These are phyloP conservation scores for Cubamyces lactineus DNA, from an alignment of 768 basidiomycete genomes.

Conservation along the genomic window DNA sequence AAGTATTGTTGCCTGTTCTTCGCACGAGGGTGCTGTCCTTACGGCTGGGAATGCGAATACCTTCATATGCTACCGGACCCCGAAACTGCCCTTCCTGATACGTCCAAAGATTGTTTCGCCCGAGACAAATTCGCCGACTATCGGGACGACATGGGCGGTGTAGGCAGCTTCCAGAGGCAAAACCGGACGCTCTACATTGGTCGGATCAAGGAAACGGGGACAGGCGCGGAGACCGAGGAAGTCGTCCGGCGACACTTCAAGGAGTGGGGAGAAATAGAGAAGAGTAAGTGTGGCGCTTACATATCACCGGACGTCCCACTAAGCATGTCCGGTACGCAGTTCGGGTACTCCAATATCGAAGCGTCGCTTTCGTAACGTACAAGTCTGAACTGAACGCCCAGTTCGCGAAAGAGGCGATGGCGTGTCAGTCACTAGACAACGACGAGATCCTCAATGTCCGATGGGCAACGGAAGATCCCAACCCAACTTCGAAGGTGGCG, in stretches of 20 bases:
- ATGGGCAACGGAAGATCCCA: slow-evolving; percentile 99
- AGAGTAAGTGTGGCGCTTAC: slow-evolving; percentile 58
- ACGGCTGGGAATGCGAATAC: slow-evolving; percentile 98
- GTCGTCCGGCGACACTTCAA: slow-evolving; percentile 90
- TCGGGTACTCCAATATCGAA: slow-evolving; percentile 90
- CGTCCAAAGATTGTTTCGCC: slow-evolving; percentile 95
- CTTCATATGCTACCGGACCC: slow-evolving; percentile 86
- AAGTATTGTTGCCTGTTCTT: slow-evolving; percentile 96
- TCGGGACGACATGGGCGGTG: slow-evolving; percentile 99
- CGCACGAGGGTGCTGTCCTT: slow-evolving; percentile 94
- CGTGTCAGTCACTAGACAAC: slow-evolving; percentile 95
- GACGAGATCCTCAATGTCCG: slow-evolving; percentile 98
- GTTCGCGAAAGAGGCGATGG: slow-evolving; percentile 99
- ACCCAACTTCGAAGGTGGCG: slow-evolving; percentile 84
- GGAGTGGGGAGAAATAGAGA: slow-evolving; percentile 94
- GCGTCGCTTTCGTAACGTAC: slow-evolving; percentile 98
- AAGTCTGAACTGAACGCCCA: slow-evolving; percentile 82
- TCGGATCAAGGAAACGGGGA: slow-evolving; percentile 89
- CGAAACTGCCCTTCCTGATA: slow-evolving; percentile 73
- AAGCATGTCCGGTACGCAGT: slow-evolving; percentile 48
- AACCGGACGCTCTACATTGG: slow-evolving; percentile 96
- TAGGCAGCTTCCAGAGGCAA: slow-evolving; percentile 92
- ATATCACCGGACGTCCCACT: slow-evolving; percentile 8
- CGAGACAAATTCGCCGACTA: slow-evolving; percentile 97
- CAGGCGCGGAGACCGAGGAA: slow-evolving; percentile 88